Conservation (phyloP, 2,329 filamentous ascomycete species). For the Apiospora saccharicola region DNA sequence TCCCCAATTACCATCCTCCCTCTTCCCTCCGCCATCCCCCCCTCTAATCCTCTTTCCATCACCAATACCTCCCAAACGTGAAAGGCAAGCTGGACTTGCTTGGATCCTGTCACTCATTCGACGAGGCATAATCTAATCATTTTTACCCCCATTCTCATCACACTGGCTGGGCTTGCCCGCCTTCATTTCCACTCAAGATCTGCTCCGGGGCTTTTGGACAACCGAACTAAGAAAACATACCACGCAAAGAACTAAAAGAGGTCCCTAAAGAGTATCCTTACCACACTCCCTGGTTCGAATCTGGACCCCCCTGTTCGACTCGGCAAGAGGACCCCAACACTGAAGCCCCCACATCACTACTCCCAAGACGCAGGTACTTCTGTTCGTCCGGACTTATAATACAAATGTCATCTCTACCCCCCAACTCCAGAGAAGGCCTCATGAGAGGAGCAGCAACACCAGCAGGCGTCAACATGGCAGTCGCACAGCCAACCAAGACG, state of each 20-base stretch:
- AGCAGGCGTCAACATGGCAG: constrained; percentile 63
- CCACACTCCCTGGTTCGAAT: constrained; percentile 38
- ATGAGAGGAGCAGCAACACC: constrained; percentile 52
- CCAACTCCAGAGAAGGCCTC: constrained; percentile 61
- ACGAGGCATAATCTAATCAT: constrained; percentile 51
- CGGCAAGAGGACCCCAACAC: constrained; percentile 42
- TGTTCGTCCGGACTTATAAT: constrained; percentile 42
- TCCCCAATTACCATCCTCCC: constrained; percentile 46
- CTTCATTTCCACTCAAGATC: constrained; percentile 37
- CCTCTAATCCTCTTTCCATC: constrained; percentile 40
- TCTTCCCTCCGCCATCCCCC: constrained; percentile 44
- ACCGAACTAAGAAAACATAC: constrained; percentile 33
- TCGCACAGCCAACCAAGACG: constrained; percentile 64
- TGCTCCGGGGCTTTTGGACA: constrained; percentile 31
- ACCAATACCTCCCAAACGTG: constrained; percentile 45
- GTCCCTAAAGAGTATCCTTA: constrained; percentile 17
- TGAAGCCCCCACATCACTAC: constrained; percentile 36
- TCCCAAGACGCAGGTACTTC: constrained; percentile 54
- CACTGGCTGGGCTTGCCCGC: constrained; percentile 36
- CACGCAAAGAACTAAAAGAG: constrained; percentile 23
- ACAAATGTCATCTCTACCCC: constrained; percentile 74
- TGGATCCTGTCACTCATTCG: constrained; percentile 59
- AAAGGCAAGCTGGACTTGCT: constrained; percentile 69
- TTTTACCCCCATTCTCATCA: constrained; percentile 40
- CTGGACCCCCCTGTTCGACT: constrained; percentile 52